Percentiles rank a stretch among this genome's conserved stretches.
Evolutionary conservation across 2,329 filamentous ascomycete genomes (phyloP).

Genomic region (Neofusicoccum sp.): DNA sequence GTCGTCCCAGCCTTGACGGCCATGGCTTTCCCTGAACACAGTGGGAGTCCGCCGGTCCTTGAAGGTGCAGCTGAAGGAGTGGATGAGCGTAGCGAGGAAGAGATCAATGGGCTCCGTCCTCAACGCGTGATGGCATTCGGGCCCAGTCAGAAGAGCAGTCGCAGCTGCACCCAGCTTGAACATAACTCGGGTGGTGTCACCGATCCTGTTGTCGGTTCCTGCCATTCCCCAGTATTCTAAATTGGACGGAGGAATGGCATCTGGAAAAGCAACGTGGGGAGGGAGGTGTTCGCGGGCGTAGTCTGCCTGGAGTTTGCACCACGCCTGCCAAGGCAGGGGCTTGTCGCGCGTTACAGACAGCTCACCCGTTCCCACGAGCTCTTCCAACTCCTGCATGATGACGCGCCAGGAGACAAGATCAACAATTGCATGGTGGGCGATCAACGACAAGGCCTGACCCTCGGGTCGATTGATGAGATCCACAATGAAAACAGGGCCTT

Average conservation of each 20-base stretch:
- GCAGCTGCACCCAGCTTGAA: constrained; percentile 35
- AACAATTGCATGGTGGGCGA: constrained; percentile 37
- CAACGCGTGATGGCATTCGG: constrained; percentile 5
- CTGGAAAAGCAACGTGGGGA: constrained; percentile 29
- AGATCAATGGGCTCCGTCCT: constrained; percentile 17
- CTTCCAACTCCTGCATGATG: constrained; percentile 41
- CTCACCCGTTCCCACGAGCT: constrained; percentile 30
- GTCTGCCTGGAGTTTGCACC: constrained; percentile 36
- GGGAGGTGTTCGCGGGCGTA: constrained; percentile 29
- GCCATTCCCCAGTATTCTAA: constrained; percentile 44
- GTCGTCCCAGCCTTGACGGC: constrained; percentile 28
- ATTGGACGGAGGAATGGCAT: constrained; percentile 31
- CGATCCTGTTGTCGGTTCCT: constrained; percentile 33
- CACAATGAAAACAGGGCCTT: constrained; percentile 8
- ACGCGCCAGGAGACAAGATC: constrained; percentile 46
- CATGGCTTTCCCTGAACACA: constrained; percentile 29
- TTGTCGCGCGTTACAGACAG: constrained; percentile 29
- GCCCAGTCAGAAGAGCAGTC: constrained; percentile 27
- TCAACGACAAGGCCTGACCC: neutral
- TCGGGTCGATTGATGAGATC: constrained; percentile 3
- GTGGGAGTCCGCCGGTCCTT: constrained; percentile 3
- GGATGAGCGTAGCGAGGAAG: constrained; percentile 5
- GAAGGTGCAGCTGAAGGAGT: constrained; percentile 7
- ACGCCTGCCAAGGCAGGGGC: constrained; percentile 40
- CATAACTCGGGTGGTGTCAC: constrained; percentile 34